Evolutionary conservation across 345 rosid genomes (phyloP), one percentile per base, ranked within the genome.

Genomic region (Viola odorata): DNA sequence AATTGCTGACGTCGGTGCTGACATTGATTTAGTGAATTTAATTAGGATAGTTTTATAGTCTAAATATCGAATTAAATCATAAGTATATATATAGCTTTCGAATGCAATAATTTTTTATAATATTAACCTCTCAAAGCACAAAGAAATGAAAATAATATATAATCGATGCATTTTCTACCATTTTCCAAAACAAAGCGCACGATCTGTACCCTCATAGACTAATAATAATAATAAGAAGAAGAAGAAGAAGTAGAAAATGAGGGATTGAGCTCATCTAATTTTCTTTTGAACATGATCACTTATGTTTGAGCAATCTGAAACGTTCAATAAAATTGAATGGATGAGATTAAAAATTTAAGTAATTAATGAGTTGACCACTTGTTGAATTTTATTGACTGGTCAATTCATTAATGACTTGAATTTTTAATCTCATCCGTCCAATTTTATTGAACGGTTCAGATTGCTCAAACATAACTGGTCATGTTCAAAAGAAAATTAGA

Each of bases 401-500:
- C 9, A 13, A 14, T 4, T 12, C 14, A 64, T 23, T 10, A 42
- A n/a, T 45, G 50, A 4, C 3, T 4, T 8, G 50, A 11, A 5
- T 45, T n/a, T 3, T 11, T 3, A 11, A 45, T 45, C 45, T 9
- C 6, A 9, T 41, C 6, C 45, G 10, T 8, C 8, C 45, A 55
- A 65, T 65, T 39, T 62, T 48, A 10, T 65, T 65, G 7, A 15
- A 42, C 39, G 41, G 47, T 55, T 48, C 50, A 49, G 39, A 55
- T 52, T 36, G 38, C n/a, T n/a, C 37, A 65, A 47, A 48, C 57
- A 55, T 62, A 56, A 65, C 69, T 8, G 8, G n/a, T 56, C 55
- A 65, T 45, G 47, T 41, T 23, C 32, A 11, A 3, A 64, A 45
- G 44, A 4, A 3, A 4, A 4, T 15, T 10, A 47, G 53, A 41